These are phyloP conservation scores for Jaltomata sinuosa DNA, from an alignment of 257 asterid genomes.

Conservation along the genomic window DNA sequence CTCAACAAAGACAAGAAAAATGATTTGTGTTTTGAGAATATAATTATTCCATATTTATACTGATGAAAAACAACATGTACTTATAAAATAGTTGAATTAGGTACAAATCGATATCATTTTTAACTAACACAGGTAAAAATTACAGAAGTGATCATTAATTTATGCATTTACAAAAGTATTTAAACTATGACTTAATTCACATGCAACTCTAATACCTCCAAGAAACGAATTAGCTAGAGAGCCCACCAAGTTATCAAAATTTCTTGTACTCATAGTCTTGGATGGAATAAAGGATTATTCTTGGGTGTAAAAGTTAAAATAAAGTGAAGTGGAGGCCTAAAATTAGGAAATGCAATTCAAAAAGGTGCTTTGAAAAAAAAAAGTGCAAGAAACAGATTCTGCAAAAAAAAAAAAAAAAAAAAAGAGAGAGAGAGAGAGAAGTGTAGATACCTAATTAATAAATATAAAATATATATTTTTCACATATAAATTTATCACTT, in stretches of 20 bases:
- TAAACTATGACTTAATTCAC: background rate
- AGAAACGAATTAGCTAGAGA: background rate
- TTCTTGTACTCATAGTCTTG: background rate
- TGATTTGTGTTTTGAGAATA: background rate
- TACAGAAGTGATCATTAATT: background rate
- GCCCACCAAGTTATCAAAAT: background rate
- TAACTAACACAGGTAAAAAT: background rate
- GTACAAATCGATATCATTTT: background rate
- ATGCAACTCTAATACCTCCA: no score
- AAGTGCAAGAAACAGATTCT: background rate
- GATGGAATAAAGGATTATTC: background rate
- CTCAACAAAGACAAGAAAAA: background rate
- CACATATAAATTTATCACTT: no score
- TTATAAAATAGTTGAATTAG: background rate
- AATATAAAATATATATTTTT: no score
- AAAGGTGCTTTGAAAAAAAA: background rate
- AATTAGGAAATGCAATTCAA: background rate
- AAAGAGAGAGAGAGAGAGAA: no score
- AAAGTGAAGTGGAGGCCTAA: background rate
- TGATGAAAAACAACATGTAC: no score
- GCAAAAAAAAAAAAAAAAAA: background rate
- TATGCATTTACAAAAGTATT: no score
- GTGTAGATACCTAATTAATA: no score
- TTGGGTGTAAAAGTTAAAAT: background rate
- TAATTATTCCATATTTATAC: no score